Base-by-base conservation (phyloP, 2,329 filamentous ascomycete genomes). In the Xylaria sp. region DNA sequence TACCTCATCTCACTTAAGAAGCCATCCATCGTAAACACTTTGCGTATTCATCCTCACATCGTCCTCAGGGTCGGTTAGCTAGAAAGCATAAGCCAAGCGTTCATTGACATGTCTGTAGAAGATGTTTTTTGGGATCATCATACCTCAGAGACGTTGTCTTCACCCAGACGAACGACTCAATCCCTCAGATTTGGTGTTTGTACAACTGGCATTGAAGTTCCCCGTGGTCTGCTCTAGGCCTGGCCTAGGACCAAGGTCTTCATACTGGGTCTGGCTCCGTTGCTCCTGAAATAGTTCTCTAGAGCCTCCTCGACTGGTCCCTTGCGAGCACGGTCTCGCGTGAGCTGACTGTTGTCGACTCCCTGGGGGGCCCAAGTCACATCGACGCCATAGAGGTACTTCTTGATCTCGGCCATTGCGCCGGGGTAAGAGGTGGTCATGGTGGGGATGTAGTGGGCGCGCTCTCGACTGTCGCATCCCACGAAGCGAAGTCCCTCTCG, bases 401-500 rank as follows among this genome's bases (percentile, higher is more conserved):
- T 66, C 53, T 66, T 66, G 60, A 63, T 53, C 45, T 66, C 64
- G 15, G 20, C 30, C 28, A 63, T 34, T 30, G 52, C 64, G 15
- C 64, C 64, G 23, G 45, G 7, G 18, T 23, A 46, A 41, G 52
- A 59, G 15, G 10, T n/a, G 15, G n/a, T 32, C 1, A 32, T 39
- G 59, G 18, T 1, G 18, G 64, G 59, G 10, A 52, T 55, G 43
- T 12, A 58, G n/a, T 28, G 1, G 23, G 8, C 3, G 8, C 23
- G 8, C 34, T 66, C 60, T 32, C 41, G 25, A 15, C 60, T 53
- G 13, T 59, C 15, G 45, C 28, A 23, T 13, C 34, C 20, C 25
- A 66, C 60, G 45, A 63, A 66, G 60, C 59, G 64, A 36, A 66
- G 52, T 34, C 64, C 59, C 8, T 66, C 52, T 45, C n/a, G 59